A percentile compares a stretch with the other conserved stretches of the same genome.
These are phyloP conservation scores for Quercus gilva DNA, from an alignment of 306 rosid species.

Conservation along the genomic window DNA sequence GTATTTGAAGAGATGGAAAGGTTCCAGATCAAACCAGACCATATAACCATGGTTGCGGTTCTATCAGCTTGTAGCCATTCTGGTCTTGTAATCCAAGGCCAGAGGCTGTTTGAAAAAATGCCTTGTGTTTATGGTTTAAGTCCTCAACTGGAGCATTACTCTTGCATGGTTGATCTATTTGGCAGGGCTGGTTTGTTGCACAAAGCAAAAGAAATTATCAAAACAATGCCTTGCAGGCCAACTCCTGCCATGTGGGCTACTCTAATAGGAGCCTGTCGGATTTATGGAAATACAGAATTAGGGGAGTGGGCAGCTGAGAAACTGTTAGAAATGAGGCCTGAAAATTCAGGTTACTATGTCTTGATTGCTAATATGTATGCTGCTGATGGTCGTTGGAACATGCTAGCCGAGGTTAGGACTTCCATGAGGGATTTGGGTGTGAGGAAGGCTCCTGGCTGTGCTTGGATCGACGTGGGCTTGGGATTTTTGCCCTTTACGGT, in stretches of 20 bases:
- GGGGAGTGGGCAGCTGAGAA: constrained; percentile 94
- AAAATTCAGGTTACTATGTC: constrained; percentile 76
- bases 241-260: constrained; percentile 95
- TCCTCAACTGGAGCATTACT: constrained; percentile 69
- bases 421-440: constrained; percentile 78
- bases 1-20: constrained; percentile 73
- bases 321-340: constrained; percentile 68
- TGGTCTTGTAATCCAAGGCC: constrained; percentile 62
- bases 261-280: constrained; percentile 73
- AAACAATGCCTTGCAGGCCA: constrained; percentile 73
- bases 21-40: constrained; percentile 64
- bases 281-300: constrained; percentile 54
- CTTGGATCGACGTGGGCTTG: constrained; percentile 71
- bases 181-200: constrained; percentile 85
- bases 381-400: constrained; percentile 73
- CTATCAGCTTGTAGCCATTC: constrained; percentile 91
- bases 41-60: constrained; percentile 75
- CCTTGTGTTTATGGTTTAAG: constrained; percentile 38
- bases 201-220: constrained; percentile 60
- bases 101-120: constrained; percentile 59
- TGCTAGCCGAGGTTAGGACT: constrained; percentile 69
- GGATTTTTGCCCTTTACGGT: constrained; percentile 59
- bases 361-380: constrained; percentile 93
- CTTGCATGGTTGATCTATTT: constrained; percentile 80
- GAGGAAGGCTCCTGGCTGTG: constrained; percentile 72